These are phyloP conservation scores for Cordyceps pruinosa DNA, from an alignment of 2,329 filamentous ascomycete genomes.

Conservation along the genomic window DNA sequence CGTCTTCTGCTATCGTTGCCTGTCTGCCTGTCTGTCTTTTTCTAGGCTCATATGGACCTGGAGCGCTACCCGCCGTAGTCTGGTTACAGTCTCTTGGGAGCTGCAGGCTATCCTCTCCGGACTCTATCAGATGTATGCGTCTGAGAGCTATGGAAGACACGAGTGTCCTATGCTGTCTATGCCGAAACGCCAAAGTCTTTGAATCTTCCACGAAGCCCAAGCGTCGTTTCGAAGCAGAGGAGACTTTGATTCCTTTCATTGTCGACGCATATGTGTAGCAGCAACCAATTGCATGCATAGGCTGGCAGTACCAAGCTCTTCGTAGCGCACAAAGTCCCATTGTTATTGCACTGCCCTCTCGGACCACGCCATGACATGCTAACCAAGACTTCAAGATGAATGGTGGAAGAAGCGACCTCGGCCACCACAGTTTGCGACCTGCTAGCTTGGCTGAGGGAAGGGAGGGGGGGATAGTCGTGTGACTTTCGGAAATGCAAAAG, in stretches of 20 bases:
- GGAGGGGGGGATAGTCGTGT: neutral
- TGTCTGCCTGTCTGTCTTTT: conserved; percentile 22
- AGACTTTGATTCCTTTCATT: neutral
- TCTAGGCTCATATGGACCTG: conserved; percentile 58
- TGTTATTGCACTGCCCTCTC: neutral
- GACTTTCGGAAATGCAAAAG: neutral
- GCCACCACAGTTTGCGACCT: neutral
- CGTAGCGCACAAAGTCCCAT: neutral
- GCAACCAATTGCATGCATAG: neutral
- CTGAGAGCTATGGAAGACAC: conserved; percentile 41
- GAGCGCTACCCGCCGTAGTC: conserved; percentile 54
- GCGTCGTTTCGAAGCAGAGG: neutral
- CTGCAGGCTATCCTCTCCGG: conserved; percentile 28
- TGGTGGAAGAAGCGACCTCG: neutral
- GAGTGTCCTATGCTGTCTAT: conserved; percentile 27
- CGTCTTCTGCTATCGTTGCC: conserved; percentile 61
- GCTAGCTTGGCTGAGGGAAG: neutral
- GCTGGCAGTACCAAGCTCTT: neutral
- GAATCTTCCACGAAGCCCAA: conserved; percentile 2
- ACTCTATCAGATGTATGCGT: conserved; percentile 39
- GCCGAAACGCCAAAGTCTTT: conserved; percentile 15
- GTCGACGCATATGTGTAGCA: neutral
- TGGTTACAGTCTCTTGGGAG: conserved; percentile 45
- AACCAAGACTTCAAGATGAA: neutral
- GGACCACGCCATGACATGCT: neutral